Evolutionary conservation across 2,329 filamentous ascomycete genomes (phyloP).

Genomic region (Fusarium praegraminearum): DNA sequence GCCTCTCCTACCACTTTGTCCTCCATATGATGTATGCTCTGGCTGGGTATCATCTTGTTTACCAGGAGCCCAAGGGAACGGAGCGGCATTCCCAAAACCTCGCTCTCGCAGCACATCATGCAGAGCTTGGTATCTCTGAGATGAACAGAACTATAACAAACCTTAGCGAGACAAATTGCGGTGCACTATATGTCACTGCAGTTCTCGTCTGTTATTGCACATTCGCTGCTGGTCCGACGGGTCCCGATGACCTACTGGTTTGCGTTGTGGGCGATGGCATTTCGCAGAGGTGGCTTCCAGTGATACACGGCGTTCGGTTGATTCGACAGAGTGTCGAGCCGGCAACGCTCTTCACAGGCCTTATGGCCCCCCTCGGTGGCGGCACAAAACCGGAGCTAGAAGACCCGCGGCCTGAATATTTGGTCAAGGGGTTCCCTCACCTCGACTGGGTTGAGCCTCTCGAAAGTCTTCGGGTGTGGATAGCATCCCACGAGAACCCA

Average conservation of each 20-base stretch:
- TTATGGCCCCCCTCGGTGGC: slow-evolving; percentile 43
- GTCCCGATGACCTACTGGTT: slow-evolving; percentile 47
- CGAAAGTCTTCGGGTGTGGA: slow-evolving; percentile 41
- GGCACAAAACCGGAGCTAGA: slow-evolving; percentile 21
- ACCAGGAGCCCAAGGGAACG: slow-evolving; percentile 34
- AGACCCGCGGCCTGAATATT: slow-evolving; percentile 41
- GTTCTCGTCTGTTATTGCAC: slow-evolving; percentile 49
- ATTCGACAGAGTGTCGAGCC: slow-evolving; percentile 46
- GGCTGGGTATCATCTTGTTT: slow-evolving; percentile 46
- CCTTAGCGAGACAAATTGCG: slow-evolving; percentile 47
- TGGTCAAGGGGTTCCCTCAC: slow-evolving; percentile 38
- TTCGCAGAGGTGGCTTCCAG: slow-evolving; percentile 44
- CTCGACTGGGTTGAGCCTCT: slow-evolving; percentile 43
- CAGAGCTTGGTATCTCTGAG: slow-evolving; percentile 45
- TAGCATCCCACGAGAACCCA: slow-evolving; percentile 42
- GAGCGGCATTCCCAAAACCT: slow-evolving; percentile 37
- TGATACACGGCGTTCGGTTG: slow-evolving; percentile 46
- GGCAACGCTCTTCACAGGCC: slow-evolving; percentile 46
- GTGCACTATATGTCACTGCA: slow-evolving; percentile 48
- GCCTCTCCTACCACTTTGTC: slow-evolving; percentile 47
- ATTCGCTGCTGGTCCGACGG: slow-evolving; percentile 49
- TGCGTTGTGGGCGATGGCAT: slow-evolving; percentile 42
- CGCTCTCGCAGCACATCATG: slow-evolving; percentile 44
- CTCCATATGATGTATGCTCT: slow-evolving; percentile 49
- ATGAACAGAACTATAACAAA: slow-evolving; percentile 42